Evolutionary conservation across 176 grass and related monocot genomes (phyloP).

Genomic region (Oryza australiensis): DNA sequence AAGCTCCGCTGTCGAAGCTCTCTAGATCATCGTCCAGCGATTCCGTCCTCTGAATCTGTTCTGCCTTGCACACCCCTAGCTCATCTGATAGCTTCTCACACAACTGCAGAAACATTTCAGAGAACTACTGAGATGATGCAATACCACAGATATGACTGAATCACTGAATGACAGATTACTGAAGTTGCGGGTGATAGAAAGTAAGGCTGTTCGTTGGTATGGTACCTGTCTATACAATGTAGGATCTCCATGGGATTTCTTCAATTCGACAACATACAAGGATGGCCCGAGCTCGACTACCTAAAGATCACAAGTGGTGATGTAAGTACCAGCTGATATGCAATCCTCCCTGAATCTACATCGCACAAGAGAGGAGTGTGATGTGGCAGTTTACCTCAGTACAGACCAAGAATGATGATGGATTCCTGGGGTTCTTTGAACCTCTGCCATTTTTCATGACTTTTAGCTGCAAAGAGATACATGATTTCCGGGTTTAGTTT

Average conservation of each 20-base stretch:
- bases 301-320: conserved; percentile 33
- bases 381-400: conserved; percentile 55
- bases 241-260: conserved; percentile 69
- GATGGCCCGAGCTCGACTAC: conserved; percentile 78
- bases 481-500: background rate
- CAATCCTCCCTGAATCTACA: background rate
- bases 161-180: background rate
- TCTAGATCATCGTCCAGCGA: conserved; percentile 35
- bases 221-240: conserved; percentile 78
- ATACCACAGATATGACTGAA: background rate
- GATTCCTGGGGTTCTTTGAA: conserved; percentile 36
- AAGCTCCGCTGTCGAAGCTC: conserved; percentile 29
- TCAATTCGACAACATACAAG: conserved; percentile 79
- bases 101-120: conserved; percentile 49
- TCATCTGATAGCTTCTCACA: conserved; percentile 66
- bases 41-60: conserved; percentile 48
- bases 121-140: background rate
- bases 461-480: conserved; percentile 52
- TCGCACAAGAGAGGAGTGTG: background rate
- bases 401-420: conserved; percentile 48
- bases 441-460: conserved; percentile 44
- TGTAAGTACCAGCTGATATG: conserved; percentile 7
- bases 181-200: background rate
- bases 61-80: conserved; percentile 51
- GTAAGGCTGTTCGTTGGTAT: conserved; percentile 16